phyloP scores from a whole-genome alignment of 1,139 yeast genomes.

The Geotrichum histeridarum region DNA sequence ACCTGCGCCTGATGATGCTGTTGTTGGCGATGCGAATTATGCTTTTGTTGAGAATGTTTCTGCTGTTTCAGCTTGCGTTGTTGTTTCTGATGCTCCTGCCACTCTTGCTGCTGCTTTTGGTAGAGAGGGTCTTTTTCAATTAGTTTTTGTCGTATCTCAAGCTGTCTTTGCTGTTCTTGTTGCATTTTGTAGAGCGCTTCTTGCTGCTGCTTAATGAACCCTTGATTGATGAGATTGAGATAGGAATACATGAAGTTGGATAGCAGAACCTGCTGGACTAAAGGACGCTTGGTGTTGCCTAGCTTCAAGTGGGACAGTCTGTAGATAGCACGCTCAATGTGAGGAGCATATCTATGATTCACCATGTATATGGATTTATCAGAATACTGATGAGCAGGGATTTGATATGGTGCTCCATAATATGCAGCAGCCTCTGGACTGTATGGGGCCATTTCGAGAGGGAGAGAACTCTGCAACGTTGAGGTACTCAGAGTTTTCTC shows the following conservation, averaged over 20 bases:
- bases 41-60: conserved; percentile 9
- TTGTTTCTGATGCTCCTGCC: conserved; percentile 14
- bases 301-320: conserved; percentile 84
- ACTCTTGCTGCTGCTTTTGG: conserved; percentile 12
- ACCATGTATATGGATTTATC: conserved; percentile 38
- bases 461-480: not conserved
- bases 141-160: conserved; percentile 21
- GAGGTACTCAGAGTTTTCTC: not conserved
- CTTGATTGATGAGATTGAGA: conserved; percentile 84
- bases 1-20: conserved; percentile 12
- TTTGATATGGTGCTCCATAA: conserved; percentile 37
- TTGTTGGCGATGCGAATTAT: conserved; percentile 10
- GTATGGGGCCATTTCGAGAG: conserved; percentile 20
- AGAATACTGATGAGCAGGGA: conserved; percentile 38
- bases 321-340: conserved; percentile 91
- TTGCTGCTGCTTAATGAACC: conserved; percentile 38
- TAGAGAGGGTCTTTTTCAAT: conserved; percentile 16
- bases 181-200: conserved; percentile 15
- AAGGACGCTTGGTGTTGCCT: conserved; percentile 87
- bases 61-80: conserved; percentile 5
- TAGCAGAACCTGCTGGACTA: conserved; percentile 83
- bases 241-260: conserved; percentile 98
- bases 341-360: conserved; percentile 72
- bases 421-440: conserved; percentile 24
- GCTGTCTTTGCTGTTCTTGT: conserved; percentile 27